phyloP scores from a whole-genome alignment of 2,329 filamentous ascomycete species.

The Cercospora zeina region DNA sequence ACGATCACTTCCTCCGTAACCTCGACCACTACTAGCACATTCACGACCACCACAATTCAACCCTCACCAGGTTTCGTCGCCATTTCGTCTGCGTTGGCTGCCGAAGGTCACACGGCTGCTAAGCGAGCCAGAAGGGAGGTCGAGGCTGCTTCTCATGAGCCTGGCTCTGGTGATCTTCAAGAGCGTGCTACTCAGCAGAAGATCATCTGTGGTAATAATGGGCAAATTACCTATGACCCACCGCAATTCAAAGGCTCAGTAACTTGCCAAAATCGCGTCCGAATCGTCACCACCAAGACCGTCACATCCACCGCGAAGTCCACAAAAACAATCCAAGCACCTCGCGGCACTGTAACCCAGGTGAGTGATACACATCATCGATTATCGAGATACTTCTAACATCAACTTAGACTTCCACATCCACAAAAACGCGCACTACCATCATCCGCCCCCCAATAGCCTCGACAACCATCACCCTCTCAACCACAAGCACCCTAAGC shows the following conservation, averaged over 20 bases:
- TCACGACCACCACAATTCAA: constrained; percentile 18
- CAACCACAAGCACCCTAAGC: constrained; percentile 18
- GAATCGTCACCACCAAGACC: constrained; percentile 21
- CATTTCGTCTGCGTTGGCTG: constrained; percentile 20
- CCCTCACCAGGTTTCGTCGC: constrained; percentile 20
- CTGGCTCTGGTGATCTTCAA: constrained; percentile 4
- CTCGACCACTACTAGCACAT: constrained; percentile 20
- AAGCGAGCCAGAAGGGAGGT: constrained; percentile 10
- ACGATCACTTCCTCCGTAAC: constrained; percentile 12
- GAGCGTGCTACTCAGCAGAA: constrained; percentile 17
- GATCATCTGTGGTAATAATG: constrained; percentile 22
- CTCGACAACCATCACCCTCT: constrained; percentile 19
- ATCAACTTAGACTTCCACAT: constrained; percentile 15
- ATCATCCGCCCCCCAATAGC: constrained; percentile 17
- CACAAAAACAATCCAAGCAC: constrained; percentile 21
- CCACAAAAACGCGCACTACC: constrained; percentile 17
- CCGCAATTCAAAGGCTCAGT: constrained; percentile 22
- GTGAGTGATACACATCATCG: constrained; percentile 7
- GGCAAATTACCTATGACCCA: constrained; percentile 21
- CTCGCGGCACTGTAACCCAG: constrained; percentile 15
- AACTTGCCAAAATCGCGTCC: constrained; percentile 20
- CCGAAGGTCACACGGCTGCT: constrained; percentile 15
- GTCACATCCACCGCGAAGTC: constrained; percentile 15
- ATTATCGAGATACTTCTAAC: not conserved
- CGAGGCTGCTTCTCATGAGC: not conserved